A percentile compares a stretch with the other conserved stretches of the same genome.
Evolutionary conservation across 108 stramenopile genomes (phyloP).

Genomic region (Cyclotella cryptica): DNA sequence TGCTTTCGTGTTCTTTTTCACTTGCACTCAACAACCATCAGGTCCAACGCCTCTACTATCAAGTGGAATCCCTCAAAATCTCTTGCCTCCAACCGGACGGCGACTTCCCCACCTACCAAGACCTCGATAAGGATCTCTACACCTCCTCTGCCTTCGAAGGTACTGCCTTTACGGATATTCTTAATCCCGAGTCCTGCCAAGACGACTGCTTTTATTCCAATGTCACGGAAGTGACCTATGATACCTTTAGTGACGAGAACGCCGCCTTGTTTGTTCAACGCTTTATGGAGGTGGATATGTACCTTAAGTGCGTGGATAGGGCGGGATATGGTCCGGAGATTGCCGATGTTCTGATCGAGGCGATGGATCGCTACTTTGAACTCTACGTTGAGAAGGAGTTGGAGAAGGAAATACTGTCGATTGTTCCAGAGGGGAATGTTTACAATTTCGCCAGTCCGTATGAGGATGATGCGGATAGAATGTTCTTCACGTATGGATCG

Average conservation of each 20-base stretch:
- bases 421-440: conserved; percentile 11
- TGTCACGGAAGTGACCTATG: conserved; percentile 3
- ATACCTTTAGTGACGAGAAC: conserved; percentile 21
- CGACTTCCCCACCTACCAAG: conserved; percentile 28
- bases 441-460: conserved; percentile 31
- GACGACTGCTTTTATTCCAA: conserved; percentile 1
- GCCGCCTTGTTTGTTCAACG: conserved; percentile 25
- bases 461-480: conserved; percentile 7
- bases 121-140: conserved; percentile 29
- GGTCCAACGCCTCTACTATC: conserved; percentile 37
- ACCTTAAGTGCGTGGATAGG: conserved; percentile 22
- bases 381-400: conserved; percentile 19
- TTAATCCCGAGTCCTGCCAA: conserved; percentile 1
- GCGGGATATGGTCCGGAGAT: conserved; percentile 25
- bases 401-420: conserved; percentile 1
- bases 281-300: conserved; percentile 26
- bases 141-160: conserved; percentile 13
- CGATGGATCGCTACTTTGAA: conserved; percentile 30
- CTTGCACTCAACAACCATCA: not conserved
- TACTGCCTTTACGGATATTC: conserved; percentile 3
- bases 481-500: conserved; percentile 14
- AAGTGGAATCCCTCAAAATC: conserved; percentile 24
- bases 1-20: not conserved
- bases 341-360: conserved; percentile 31
- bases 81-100: conserved; percentile 7